Percentiles rank a stretch among this genome's conserved stretches.
Evolutionary conservation across 768 basidiomycete species (phyloP).

Genomic region (Suillus luteus): DNA sequence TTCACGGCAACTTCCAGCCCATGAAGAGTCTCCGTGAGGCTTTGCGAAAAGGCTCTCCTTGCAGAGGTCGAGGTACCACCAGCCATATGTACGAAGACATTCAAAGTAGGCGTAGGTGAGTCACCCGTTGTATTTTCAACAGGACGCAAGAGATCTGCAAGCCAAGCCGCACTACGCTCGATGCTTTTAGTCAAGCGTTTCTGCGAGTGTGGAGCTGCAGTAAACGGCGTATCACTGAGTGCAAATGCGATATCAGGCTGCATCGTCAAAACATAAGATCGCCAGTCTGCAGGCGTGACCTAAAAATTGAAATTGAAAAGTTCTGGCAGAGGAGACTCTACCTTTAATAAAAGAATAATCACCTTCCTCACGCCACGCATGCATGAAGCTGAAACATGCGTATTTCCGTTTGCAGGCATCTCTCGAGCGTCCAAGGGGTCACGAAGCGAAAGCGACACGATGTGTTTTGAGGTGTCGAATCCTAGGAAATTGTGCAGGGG

Average conservation of each 20-base stretch:
- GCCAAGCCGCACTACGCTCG: conserved; percentile 68
- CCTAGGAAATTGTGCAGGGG: conserved; percentile 72
- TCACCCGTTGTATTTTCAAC: conserved; percentile 13
- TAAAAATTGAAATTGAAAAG: conserved; percentile 28
- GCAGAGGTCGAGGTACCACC: conserved; percentile 60
- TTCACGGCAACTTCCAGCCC: conserved; percentile 54
- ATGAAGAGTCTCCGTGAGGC: conserved; percentile 56
- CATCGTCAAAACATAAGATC: conserved; percentile 49
- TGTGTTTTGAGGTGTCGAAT: conserved; percentile 46
- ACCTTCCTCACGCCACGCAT: conserved; percentile 76
- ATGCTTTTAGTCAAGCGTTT: conserved; percentile 77
- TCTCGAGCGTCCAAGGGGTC: conserved; percentile 65
- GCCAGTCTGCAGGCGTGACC: conserved; percentile 61
- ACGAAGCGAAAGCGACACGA: conserved; percentile 62
- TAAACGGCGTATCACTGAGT: conserved; percentile 69
- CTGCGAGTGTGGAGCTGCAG: conserved; percentile 68
- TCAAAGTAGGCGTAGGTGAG: conserved; percentile 24
- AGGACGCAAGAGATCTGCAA: conserved; percentile 51
- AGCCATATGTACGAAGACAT: conserved; percentile 69
- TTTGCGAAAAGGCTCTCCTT: conserved; percentile 61
- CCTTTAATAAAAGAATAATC: conserved; percentile 12
- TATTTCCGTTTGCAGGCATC: conserved; percentile 73
- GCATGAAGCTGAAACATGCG: conserved; percentile 55
- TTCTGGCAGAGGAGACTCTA: conserved; percentile 7
- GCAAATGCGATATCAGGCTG: conserved; percentile 73